Conservation (phyloP, 148 eudicot species). For the Silene latifolia region DNA sequence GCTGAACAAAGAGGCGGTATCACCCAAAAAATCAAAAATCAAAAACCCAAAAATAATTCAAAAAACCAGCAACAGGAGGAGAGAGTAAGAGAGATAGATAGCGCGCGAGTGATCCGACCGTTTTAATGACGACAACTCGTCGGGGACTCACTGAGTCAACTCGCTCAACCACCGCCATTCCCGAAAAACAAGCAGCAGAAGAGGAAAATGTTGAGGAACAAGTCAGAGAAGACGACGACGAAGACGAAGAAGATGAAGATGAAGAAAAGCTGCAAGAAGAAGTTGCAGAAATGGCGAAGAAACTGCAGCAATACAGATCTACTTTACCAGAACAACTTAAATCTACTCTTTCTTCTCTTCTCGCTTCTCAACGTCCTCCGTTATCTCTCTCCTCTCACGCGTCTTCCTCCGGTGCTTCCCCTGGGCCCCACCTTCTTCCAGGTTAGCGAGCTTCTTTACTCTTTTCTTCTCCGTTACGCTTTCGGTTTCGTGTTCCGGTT, state of each 20-base stretch:
- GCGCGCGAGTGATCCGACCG: background rate
- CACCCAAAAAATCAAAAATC: background rate
- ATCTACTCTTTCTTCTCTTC: slow-evolving; percentile 39
- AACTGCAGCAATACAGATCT: slow-evolving; percentile 41
- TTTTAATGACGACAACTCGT: slow-evolving; percentile 1
- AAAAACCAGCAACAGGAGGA: slow-evolving; percentile 8
- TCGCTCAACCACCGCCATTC: slow-evolving; percentile 7
- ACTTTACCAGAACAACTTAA: slow-evolving; percentile 49
- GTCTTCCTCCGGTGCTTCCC: slow-evolving; percentile 3
- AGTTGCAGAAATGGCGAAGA: slow-evolving; percentile 43
- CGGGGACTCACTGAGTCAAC: slow-evolving; percentile 22
- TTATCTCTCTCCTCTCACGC: slow-evolving; percentile 16
- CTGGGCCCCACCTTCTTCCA: background rate
- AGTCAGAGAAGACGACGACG: slow-evolving; percentile 42
- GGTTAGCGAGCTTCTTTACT: background rate
- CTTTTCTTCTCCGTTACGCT: background rate
- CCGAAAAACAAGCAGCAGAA: background rate
- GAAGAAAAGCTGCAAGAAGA: slow-evolving; percentile 26
- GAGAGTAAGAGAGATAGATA: background rate
- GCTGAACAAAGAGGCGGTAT: slow-evolving; percentile 1
- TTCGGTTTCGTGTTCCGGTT: background rate
- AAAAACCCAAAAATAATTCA: slow-evolving; percentile 3
- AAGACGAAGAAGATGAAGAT: slow-evolving; percentile 29
- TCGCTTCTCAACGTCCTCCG: slow-evolving; percentile 42
- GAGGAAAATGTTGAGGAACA: slow-evolving; percentile 25